These are phyloP conservation scores for Flaveria floridana DNA, from an alignment of 140 eudicot genomes.

Conservation along the genomic window DNA sequence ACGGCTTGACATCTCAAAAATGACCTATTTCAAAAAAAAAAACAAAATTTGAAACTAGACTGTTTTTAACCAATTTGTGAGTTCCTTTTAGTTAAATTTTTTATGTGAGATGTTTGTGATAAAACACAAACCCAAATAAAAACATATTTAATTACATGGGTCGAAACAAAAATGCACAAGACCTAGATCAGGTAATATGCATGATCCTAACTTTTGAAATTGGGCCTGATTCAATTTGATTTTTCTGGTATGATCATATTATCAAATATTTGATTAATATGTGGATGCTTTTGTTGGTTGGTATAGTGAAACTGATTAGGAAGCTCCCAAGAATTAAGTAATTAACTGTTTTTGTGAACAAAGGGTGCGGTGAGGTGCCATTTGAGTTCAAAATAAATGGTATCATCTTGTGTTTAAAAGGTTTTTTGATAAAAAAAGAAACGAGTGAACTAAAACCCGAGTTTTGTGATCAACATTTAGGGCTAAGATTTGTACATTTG, in stretches of 20 bases:
- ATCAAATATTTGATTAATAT: background rate
- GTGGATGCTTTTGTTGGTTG: conserved; percentile 11
- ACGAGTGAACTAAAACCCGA: background rate
- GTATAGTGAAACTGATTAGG: conserved; percentile 50
- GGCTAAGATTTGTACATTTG: too few relatives aligned
- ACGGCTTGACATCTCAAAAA: too few relatives aligned
- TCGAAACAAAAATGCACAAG: too few relatives aligned
- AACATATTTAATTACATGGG: too few relatives aligned
- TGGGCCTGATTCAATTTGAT: background rate
- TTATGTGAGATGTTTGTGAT: too few relatives aligned
- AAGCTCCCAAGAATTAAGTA: conserved; percentile 41
- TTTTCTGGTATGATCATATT: background rate
- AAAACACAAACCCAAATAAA: too few relatives aligned
- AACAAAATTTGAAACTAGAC: too few relatives aligned
- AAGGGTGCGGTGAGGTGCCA: conserved; percentile 53
- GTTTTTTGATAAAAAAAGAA: background rate
- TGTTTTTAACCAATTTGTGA: too few relatives aligned
- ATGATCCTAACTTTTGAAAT: too few relatives aligned
- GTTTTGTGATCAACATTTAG: background rate
- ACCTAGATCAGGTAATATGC: too few relatives aligned
- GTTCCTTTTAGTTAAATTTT: too few relatives aligned
- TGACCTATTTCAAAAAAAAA: too few relatives aligned
- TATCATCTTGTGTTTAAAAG: background rate
- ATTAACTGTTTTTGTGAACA: conserved; percentile 51
- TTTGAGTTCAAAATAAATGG: conserved; percentile 55